Evolutionary conservation across 768 basidiomycete genomes (phyloP), one percentile per base, ranked within the genome.

Genomic region (Pleurotus tuoliensis): DNA sequence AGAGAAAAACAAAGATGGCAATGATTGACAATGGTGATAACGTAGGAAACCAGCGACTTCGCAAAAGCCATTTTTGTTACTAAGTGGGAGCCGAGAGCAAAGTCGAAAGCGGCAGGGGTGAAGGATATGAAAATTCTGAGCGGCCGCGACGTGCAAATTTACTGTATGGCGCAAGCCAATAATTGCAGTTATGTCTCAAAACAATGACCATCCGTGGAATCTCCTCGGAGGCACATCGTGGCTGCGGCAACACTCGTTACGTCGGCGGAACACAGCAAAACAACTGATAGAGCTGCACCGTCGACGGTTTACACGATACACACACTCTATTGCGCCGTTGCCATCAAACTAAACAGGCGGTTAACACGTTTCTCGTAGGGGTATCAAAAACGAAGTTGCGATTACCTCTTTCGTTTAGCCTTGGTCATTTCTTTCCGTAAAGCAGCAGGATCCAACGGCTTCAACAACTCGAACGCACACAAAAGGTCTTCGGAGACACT

Each of bases 391-490:
- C 30, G 30, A 46, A 40, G 51, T 6, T 27, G 20, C 24, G 24
- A 76, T 53, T 59, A 91, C 93, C 93, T 96, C 82, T 97, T 97
- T 80, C 95, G 90, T 74, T 96, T 97, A 51, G 92, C 92, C 74
- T 97, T 97, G 41, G 92, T 95, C 94, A 98, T 97, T 71, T 98
- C 95, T 72, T 98, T 98, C 63, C 94, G 89, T 62, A 98, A 74
- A 25, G 94, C 95, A 22, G 94, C 89, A 6, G 92, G 92, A 66
- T 98, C 94, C 63, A 98, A 78, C 15, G 95, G 95, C 71, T 98
- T 98, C 58, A 99, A 83, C 52, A 98, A 76, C 72, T 99, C 97
- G 66, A 99, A 99, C 8, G 97, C 95, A 65, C 97, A 99, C 22
- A 99, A 76, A 49, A 99, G 75, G 69, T 99, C 97, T 72, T 98